Base-by-base conservation (phyloP, 139 green algal genomes). In the Volvox africanus region DNA sequence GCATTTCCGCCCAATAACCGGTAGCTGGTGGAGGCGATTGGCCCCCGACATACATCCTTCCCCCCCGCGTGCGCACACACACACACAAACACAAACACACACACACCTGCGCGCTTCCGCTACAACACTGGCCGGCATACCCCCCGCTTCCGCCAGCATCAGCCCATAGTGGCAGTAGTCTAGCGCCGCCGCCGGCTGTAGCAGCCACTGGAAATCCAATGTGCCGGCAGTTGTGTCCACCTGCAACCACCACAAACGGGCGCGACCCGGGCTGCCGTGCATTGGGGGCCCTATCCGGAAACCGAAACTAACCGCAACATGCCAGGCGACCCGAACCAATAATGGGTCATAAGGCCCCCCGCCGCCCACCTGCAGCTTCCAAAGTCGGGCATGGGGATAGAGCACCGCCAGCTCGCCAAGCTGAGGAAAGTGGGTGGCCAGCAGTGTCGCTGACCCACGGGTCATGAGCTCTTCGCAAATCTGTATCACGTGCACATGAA, bases 371-470 rank as follows among this genome's bases (percentile, higher is more conserved):
- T 94, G 92, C 82, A 98, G 94, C 62, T 93, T 90, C 93, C 94
- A 98, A 71, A 94, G 82, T 65, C 92, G 93, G 30, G 89, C 94
- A 12, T 88, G 89, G 0, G 97, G 95, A 89, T 98, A 97, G 14
- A 97, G 17, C 0, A 50, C 73, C 6, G 93, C 91, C 78, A 98
- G 94, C 73, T 95, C 93, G 0, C 89, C 67, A 55, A 98, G 93
- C 80, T 94, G 88, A 12, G 26, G 37, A 73, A 97, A 97, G 92
- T 98, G 97, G 0, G 97, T 98, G 35, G 96, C 96, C 87, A 98
- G 93, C 83, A 98, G 80, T 2, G 94, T 95, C 82, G 69, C 86
- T 11, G 83, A 75, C 2, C 94, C 88, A 85, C 83, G 36, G 6
- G 87, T 61, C 82, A 94, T 67, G 68, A 95, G 88, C 65, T 82